A percentile compares a stretch with the other conserved stretches of the same genome.
phyloP scores from a whole-genome alignment of 2,329 filamentous ascomycete genomes.

The Biscogniauxia sp. region DNA sequence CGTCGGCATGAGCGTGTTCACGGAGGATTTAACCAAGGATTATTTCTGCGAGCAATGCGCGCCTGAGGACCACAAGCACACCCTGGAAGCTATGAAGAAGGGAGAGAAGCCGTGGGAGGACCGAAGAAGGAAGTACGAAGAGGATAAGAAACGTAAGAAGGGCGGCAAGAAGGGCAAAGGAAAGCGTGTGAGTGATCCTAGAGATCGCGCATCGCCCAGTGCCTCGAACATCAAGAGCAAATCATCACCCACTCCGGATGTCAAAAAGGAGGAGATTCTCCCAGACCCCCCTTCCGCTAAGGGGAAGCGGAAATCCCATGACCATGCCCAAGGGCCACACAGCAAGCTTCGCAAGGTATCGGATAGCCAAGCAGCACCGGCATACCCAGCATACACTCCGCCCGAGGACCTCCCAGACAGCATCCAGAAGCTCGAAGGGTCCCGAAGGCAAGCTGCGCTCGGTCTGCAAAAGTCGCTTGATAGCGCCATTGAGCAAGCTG shows the following conservation, averaged over 20 bases:
- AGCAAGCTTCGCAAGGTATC: constrained; percentile 55
- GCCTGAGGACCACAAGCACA: constrained; percentile 77
- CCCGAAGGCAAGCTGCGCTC: constrained; percentile 67
- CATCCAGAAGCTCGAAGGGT: constrained; percentile 56
- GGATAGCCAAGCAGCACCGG: constrained; percentile 43
- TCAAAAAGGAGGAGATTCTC: constrained; percentile 45
- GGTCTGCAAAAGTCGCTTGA: constrained; percentile 68
- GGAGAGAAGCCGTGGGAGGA: constrained; percentile 88
- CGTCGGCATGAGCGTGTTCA: constrained; percentile 78
- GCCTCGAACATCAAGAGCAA: constrained; percentile 40
- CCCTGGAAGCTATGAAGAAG: constrained; percentile 72
- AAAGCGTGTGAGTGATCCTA: constrained; percentile 64
- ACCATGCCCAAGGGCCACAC: constrained; percentile 52
- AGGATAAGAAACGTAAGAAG: constrained; percentile 60
- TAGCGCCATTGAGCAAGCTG: constrained; percentile 62
- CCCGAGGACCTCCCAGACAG: constrained; percentile 51
- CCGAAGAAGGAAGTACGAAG: constrained; percentile 60
- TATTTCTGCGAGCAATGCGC: constrained; percentile 93
- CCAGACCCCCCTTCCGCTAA: constrained; percentile 38
- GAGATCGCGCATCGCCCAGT: constrained; percentile 46
- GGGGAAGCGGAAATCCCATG: constrained; percentile 57
- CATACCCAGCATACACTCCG: constrained; percentile 42
- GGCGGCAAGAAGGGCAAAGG: constrained; percentile 62
- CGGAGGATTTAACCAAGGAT: constrained; percentile 73
- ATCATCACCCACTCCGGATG: constrained; percentile 37